phyloP scores from a whole-genome alignment of 2,329 filamentous ascomycete genomes.

The Alternaria panax region DNA sequence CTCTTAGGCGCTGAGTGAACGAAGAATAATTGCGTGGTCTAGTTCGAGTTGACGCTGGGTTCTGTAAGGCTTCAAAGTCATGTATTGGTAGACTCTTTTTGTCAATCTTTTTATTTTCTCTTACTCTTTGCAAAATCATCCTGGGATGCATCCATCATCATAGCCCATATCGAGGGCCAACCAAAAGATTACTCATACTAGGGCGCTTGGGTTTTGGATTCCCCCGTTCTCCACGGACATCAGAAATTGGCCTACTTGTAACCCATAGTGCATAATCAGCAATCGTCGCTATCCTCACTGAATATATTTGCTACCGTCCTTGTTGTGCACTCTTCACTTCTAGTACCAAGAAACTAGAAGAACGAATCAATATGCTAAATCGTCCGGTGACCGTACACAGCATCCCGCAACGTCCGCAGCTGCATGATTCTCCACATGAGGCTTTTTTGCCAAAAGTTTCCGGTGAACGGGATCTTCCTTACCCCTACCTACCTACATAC shows the following conservation, averaged over 20 bases:
- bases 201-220: not conserved
- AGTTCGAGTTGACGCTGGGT: not conserved
- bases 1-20: conserved; percentile 13
- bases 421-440: not conserved
- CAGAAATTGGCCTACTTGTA: not conserved
- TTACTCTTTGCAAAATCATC: not conserved
- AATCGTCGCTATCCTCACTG: not conserved
- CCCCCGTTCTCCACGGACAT: not conserved
- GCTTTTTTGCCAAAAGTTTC: not conserved
- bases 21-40: not conserved
- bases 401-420: not conserved
- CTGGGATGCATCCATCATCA: not conserved
- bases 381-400: not conserved
- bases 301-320: not conserved
- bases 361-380: not conserved
- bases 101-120: not conserved
- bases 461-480: not conserved
- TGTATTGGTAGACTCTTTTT: not conserved
- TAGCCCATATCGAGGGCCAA: not conserved
- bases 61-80: not conserved
- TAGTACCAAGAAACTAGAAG: no score
- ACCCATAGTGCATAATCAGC: not conserved
- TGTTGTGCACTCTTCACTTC: not conserved
- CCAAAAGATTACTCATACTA: conserved; percentile 4
- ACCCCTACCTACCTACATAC: no score